Evolutionary conservation across 139 green algal species (phyloP).

Genomic region (Eudorina sp.): DNA sequence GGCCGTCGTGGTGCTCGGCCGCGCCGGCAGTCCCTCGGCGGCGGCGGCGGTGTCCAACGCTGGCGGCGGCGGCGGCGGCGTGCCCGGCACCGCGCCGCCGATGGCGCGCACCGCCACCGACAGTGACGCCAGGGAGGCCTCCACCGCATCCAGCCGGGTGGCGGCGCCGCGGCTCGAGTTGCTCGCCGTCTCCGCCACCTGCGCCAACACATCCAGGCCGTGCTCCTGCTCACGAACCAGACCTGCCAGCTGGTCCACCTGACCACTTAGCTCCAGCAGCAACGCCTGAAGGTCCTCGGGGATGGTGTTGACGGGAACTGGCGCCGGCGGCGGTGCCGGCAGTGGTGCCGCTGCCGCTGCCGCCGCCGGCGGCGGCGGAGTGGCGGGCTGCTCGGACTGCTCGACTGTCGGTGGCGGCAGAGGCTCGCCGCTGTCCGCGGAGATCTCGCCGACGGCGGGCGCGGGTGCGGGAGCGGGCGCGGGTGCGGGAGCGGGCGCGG

Average conservation of each 20-base stretch:
- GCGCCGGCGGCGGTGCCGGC: no score
- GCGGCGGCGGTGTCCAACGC: not conserved
- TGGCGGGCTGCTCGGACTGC: no score
- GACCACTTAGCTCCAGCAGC: constrained; percentile 3
- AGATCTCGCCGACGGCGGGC: no score
- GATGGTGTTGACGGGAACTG: not conserved
- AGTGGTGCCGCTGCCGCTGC: no score
- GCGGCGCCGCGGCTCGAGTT: not conserved
- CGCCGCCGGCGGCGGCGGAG: no score
- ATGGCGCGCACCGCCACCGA: not conserved
- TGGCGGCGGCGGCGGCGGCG: not conserved
- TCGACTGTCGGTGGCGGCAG: no score
- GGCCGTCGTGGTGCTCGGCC: no score
- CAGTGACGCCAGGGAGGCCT: constrained; percentile 2
- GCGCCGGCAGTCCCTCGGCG: no score
- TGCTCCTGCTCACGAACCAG: constrained; percentile 37
- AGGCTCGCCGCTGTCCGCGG: no score
- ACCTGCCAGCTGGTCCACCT: not conserved
- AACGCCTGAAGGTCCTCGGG: not conserved
- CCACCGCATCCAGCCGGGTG: constrained; percentile 5
- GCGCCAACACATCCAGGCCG: constrained; percentile 44
- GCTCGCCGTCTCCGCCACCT: constrained; percentile 2
- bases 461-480: no score
- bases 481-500: no score
- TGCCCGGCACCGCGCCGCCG: not conserved